phyloP scores from a whole-genome alignment of 208 protist species.

The Tritrichomonas foetus region DNA sequence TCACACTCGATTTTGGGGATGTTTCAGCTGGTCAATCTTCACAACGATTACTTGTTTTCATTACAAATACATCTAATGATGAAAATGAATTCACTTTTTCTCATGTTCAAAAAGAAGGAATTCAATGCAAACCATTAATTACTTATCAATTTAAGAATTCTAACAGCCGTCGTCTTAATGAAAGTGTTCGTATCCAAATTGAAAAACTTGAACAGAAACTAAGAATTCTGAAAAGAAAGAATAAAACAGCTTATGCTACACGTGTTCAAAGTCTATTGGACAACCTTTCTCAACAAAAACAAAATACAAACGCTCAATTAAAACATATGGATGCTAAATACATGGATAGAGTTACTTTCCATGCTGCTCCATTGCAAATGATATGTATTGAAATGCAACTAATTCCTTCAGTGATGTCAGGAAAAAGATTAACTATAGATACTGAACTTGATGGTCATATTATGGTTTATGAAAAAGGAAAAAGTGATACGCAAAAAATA shows the following conservation, averaged over 20 bases:
- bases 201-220: not conserved
- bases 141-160: not conserved
- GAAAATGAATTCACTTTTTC: not conserved
- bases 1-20: not conserved
- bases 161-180: not conserved
- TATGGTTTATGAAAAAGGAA: constrained; percentile 1
- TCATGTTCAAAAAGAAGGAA: not conserved
- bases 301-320: not conserved
- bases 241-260: not conserved
- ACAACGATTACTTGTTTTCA: not conserved
- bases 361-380: not conserved
- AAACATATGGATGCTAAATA: constrained; percentile 6
- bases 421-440: not conserved
- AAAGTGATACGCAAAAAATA: not conserved
- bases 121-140: not conserved
- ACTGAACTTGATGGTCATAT: not conserved
- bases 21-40: not conserved
- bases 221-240: not conserved
- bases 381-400: not conserved
- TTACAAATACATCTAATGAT: not conserved
- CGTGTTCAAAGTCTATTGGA: not conserved
- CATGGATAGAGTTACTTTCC: not conserved
- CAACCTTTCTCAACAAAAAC: not conserved
- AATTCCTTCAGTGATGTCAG: not conserved
- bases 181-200: not conserved